phyloP scores from a whole-genome alignment of 2,329 filamentous ascomycete species.

The Fusarium scirpi region DNA sequence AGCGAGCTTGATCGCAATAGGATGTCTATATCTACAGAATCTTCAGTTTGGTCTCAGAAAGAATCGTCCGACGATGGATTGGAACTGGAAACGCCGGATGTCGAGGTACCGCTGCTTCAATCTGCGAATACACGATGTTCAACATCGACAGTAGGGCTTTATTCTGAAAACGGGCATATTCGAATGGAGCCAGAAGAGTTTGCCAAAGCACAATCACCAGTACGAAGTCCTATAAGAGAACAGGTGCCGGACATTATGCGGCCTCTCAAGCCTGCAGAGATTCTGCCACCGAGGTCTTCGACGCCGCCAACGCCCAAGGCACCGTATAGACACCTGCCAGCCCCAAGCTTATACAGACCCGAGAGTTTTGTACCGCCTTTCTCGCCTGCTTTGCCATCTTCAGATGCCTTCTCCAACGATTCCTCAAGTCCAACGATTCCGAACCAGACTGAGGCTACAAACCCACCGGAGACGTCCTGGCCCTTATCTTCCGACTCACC shows the following conservation, averaged over 20 bases:
- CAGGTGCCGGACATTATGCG: slow-evolving; percentile 14
- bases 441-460: not conserved
- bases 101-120: slow-evolving; percentile 22
- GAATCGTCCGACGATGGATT: not conserved
- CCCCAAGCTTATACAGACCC: slow-evolving; percentile 14
- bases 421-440: not conserved
- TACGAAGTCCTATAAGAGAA: slow-evolving; percentile 15
- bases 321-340: slow-evolving; percentile 12
- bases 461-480: slow-evolving; percentile 15
- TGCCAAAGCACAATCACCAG: slow-evolving; percentile 8
- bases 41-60: slow-evolving; percentile 17
- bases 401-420: not conserved
- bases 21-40: slow-evolving; percentile 17
- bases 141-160: slow-evolving; percentile 23
- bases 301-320: slow-evolving; percentile 24
- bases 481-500: slow-evolving; percentile 27
- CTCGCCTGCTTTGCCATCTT: slow-evolving; percentile 6
- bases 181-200: slow-evolving; percentile 22
- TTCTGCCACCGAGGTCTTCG: slow-evolving; percentile 11
- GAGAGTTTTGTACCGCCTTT: slow-evolving; percentile 22
- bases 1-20: slow-evolving; percentile 19
- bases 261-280: slow-evolving; percentile 19
- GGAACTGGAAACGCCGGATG: slow-evolving; percentile 16
- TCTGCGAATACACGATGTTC: slow-evolving; percentile 24
- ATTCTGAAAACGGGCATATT: slow-evolving; percentile 19